Evolutionary conservation across 2,329 filamentous ascomycete genomes (phyloP).

Genomic region (Coniochaeta sp.): DNA sequence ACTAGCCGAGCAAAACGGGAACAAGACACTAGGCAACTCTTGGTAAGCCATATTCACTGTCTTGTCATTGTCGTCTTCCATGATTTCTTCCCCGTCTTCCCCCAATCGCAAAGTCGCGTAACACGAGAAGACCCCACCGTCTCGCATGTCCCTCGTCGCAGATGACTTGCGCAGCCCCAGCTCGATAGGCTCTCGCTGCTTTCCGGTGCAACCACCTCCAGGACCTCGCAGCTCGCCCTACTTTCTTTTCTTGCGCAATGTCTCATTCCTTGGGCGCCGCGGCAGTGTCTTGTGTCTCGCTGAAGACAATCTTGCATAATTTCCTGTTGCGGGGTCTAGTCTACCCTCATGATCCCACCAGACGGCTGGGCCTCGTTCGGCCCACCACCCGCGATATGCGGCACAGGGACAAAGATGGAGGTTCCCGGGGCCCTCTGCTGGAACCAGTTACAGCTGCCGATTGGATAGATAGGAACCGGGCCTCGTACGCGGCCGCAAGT

Average conservation of each 20-base stretch:
- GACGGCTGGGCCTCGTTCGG: neutral
- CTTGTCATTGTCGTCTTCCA: slow-evolving; percentile 10
- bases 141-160: slow-evolving; percentile 3
- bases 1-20: slow-evolving; percentile 79
- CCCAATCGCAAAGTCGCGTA: slow-evolving; percentile 13
- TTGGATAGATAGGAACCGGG: neutral
- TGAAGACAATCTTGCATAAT: no score
- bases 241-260: neutral
- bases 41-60: slow-evolving; percentile 57
- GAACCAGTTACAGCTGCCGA: neutral
- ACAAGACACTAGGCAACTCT: slow-evolving; percentile 86
- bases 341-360: neutral
- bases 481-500: neutral
- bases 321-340: neutral
- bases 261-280: slow-evolving; percentile 8
- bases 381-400: neutral
- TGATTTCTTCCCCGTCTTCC: slow-evolving; percentile 14
- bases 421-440: neutral
- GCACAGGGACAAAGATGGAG: neutral
- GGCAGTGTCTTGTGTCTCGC: neutral
- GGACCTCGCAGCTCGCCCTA: neutral
- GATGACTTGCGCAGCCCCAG: slow-evolving; percentile 4
- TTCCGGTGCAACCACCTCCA: neutral
- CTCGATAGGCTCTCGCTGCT: slow-evolving; percentile 5
- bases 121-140: neutral